These are phyloP conservation scores for Colletotrichum brevisporum DNA, from an alignment of 2,329 filamentous ascomycete genomes.

Conservation along the genomic window DNA sequence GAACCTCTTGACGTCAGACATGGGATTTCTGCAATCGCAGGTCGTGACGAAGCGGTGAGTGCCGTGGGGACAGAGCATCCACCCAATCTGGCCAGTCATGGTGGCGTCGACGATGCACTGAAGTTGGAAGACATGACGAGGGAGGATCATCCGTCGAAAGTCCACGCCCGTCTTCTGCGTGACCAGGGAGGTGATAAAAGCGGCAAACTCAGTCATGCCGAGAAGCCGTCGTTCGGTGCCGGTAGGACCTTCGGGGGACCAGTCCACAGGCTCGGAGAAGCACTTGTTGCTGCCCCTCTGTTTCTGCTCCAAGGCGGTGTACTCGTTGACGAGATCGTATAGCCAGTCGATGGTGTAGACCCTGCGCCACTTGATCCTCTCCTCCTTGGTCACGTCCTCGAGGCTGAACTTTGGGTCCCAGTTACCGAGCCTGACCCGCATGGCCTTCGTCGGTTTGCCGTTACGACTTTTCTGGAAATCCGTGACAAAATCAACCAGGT, in stretches of 20 bases:
- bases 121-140: constrained; percentile 64
- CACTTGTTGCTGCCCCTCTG: constrained; percentile 50
- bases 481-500: constrained; percentile 59
- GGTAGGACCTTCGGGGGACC: background rate
- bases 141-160: constrained; percentile 57
- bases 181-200: constrained; percentile 57
- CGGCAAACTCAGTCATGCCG: constrained; percentile 62
- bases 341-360: constrained; percentile 66
- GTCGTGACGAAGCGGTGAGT: constrained; percentile 55
- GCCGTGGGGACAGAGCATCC: constrained; percentile 50
- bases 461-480: constrained; percentile 61
- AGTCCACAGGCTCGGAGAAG: constrained; percentile 15
- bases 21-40: background rate
- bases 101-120: constrained; percentile 66
- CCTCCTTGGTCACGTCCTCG: constrained; percentile 50
- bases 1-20: background rate
- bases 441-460: constrained; percentile 61
- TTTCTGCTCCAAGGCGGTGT: constrained; percentile 56
- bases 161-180: constrained; percentile 58
- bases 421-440: constrained; percentile 53
- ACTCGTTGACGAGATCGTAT: constrained; percentile 65
- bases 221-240: constrained; percentile 51
- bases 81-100: constrained; percentile 56
- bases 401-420: constrained; percentile 61
- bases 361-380: constrained; percentile 61